phyloP scores from a whole-genome alignment of 176 grass and related monocot genomes.

The Bonia amplexicaulis region DNA sequence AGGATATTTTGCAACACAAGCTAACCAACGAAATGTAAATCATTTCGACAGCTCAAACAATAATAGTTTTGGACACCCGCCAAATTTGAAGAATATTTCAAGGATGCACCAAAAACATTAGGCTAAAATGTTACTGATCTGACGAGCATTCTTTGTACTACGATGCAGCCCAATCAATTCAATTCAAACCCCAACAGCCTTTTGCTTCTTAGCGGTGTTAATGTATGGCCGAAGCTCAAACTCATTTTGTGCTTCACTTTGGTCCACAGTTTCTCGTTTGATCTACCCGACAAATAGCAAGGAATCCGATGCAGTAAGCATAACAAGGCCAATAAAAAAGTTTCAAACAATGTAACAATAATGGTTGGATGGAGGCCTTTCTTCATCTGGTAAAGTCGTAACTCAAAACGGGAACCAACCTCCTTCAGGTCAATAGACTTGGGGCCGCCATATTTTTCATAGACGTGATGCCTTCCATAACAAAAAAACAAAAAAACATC shows the following conservation, averaged over 20 bases:
- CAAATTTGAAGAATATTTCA: neutral
- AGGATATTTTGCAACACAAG: too few relatives aligned
- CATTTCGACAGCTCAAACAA: neutral
- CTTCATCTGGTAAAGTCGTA: slow-evolving; percentile 68
- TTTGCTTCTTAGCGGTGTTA: slow-evolving; percentile 76
- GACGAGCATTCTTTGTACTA: too few relatives aligned
- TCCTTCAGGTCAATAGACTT: slow-evolving; percentile 81
- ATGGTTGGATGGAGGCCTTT: neutral
- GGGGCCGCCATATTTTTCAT: slow-evolving; percentile 62
- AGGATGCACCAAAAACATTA: neutral
- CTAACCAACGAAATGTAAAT: neutral
- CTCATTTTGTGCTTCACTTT: slow-evolving; percentile 67
- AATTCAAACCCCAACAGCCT: slow-evolving; percentile 56
- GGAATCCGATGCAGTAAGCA: neutral
- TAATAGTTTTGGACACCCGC: neutral
- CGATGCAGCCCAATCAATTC: neutral
- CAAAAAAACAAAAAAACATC: neutral
- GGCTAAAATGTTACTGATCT: neutral
- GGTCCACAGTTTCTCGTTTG: slow-evolving; percentile 66
- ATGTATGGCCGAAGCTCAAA: slow-evolving; percentile 68
- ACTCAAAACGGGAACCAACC: slow-evolving; percentile 74
- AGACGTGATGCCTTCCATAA: slow-evolving; percentile 71
- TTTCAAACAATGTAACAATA: too few relatives aligned
- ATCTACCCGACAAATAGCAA: slow-evolving; percentile 33
- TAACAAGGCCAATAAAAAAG: neutral